Evolutionary conservation across 176 grass and related monocot species (phyloP).

Genomic region (Rhipidocladum racemiflorum): DNA sequence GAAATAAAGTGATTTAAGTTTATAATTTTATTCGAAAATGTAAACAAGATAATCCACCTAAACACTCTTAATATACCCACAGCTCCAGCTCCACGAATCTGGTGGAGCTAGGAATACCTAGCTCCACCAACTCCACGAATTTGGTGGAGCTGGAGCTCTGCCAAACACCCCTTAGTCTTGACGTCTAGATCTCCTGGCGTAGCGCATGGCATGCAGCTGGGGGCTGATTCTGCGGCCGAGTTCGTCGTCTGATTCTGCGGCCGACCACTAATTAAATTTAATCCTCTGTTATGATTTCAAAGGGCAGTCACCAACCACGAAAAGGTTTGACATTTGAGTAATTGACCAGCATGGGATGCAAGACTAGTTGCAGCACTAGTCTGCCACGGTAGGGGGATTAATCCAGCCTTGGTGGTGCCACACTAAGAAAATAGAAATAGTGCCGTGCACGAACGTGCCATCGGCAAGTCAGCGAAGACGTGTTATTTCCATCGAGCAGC

Average conservation of each 20-base stretch:
- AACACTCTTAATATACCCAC: no score
- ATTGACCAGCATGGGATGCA: not conserved
- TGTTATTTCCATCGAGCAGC: not conserved
- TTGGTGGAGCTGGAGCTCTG: no score
- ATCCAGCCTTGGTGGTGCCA: not conserved
- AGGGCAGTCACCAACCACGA: not conserved
- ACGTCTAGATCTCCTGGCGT: not conserved
- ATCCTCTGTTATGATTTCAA: no score
- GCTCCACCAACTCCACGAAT: no score
- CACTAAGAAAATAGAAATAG: not conserved
- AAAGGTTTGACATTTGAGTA: not conserved
- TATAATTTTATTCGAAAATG: no score
- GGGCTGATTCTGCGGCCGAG: no score
- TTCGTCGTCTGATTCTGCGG: not conserved
- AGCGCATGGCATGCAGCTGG: not conserved
- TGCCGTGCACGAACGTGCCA: not conserved
- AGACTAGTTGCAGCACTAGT: not conserved
- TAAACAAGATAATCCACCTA: no score
- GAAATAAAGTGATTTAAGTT: no score
- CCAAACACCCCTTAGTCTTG: no score
- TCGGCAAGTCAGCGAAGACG: not conserved
- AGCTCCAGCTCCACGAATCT: no score
- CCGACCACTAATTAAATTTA: no score
- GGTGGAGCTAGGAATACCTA: no score
- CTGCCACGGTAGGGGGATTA: not conserved